These are phyloP conservation scores for Lentinula detonsa DNA, from an alignment of 768 basidiomycete genomes.

Conservation along the genomic window DNA sequence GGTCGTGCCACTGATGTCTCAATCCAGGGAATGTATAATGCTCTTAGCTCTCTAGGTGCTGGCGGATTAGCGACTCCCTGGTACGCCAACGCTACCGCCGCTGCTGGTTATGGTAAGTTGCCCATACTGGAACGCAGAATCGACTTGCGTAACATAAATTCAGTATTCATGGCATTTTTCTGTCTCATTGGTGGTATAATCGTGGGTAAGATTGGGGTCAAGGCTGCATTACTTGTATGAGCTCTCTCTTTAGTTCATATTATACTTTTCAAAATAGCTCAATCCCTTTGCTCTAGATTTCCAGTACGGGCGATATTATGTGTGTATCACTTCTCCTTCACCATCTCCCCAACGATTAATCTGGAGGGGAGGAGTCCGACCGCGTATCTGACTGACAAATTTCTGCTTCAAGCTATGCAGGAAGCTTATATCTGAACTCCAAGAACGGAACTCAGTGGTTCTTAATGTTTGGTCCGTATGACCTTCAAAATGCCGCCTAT, in stretches of 20 bases:
- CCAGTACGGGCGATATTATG: conserved; percentile 26
- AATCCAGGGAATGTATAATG: conserved; percentile 25
- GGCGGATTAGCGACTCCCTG: conserved; percentile 24
- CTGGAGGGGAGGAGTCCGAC: too few species aligned
- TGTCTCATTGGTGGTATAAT: conserved; percentile 25
- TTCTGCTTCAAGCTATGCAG: conserved; percentile 18
- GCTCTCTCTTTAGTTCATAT: background rate
- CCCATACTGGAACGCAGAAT: background rate
- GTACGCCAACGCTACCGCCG: conserved; percentile 24
- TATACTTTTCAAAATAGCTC: background rate
- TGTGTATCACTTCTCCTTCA: conserved; percentile 5
- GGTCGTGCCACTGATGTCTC: background rate
- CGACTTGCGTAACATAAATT: background rate
- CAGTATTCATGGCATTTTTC: conserved; percentile 25
- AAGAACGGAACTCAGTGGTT: conserved; percentile 29
- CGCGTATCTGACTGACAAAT: background rate
- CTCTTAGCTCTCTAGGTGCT: conserved; percentile 22
- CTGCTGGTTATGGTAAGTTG: conserved; percentile 21
- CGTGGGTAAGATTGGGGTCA: conserved; percentile 26
- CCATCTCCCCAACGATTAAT: too few species aligned
- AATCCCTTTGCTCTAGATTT: conserved; percentile 13
- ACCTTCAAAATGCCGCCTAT: background rate
- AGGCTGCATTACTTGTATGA: conserved; percentile 17
- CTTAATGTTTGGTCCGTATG: conserved; percentile 21
- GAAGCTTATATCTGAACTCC: conserved; percentile 25